These are phyloP conservation scores for Sarocladium kiliense DNA, from an alignment of 2,329 filamentous ascomycete species.

Conservation along the genomic window DNA sequence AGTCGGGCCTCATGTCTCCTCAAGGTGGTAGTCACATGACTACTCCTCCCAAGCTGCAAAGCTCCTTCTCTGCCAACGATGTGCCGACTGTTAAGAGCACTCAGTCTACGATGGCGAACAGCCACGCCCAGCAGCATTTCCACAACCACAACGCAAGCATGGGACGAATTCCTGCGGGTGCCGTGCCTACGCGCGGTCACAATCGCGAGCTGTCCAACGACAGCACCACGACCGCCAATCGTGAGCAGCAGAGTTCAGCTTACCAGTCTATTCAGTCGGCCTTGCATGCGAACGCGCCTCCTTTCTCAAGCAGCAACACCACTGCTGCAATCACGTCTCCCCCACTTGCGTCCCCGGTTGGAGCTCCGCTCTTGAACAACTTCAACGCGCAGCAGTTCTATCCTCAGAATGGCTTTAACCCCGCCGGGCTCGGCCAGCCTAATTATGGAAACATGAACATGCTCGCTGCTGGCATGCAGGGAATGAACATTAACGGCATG, in stretches of 20 bases:
- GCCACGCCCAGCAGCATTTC: slow-evolving; percentile 57
- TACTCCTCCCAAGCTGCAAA: slow-evolving; percentile 70
- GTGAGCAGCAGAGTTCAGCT: slow-evolving; percentile 37
- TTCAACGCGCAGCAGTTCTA: slow-evolving; percentile 27
- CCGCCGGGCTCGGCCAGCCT: slow-evolving; percentile 14
- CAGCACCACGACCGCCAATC: slow-evolving; percentile 30
- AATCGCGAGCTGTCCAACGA: slow-evolving; percentile 64
- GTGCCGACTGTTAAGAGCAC: slow-evolving; percentile 77
- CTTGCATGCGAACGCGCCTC: slow-evolving; percentile 72
- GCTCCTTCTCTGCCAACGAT: slow-evolving; percentile 87
- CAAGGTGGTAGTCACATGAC: slow-evolving; percentile 49
- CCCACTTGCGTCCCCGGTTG: slow-evolving; percentile 20
- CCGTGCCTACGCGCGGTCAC: slow-evolving; percentile 57
- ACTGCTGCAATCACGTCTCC: slow-evolving; percentile 21
- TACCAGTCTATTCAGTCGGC: slow-evolving; percentile 63
- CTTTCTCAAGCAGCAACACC: slow-evolving; percentile 63
- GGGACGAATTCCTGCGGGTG: slow-evolving; percentile 69
- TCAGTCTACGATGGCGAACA: slow-evolving; percentile 45
- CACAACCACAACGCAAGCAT: slow-evolving; percentile 80
- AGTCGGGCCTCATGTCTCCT: slow-evolving; percentile 35
- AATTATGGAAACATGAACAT: slow-evolving; percentile 43
- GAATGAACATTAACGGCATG: slow-evolving; percentile 49
- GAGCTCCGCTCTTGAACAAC: slow-evolving; percentile 18
- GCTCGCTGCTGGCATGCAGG: slow-evolving; percentile 63
- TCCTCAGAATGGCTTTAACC: slow-evolving; percentile 19